These are phyloP conservation scores for Vinca major DNA, from an alignment of 305 asterid genomes.

Conservation along the genomic window DNA sequence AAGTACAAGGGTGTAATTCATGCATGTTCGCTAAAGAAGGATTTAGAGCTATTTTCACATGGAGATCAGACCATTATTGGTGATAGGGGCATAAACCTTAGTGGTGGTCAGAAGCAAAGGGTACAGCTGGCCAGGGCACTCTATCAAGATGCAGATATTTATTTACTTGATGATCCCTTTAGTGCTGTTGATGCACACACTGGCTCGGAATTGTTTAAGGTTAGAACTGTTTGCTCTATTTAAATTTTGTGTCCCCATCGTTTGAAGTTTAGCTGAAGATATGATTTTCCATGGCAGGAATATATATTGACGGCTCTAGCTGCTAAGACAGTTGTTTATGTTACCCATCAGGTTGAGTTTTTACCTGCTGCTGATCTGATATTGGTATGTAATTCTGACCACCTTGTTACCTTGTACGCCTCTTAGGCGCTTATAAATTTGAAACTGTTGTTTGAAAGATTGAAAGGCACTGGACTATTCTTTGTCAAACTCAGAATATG, in stretches of 20 bases:
- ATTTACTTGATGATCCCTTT: conserved; percentile 74
- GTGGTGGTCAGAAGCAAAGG: conserved; percentile 81
- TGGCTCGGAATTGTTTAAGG: conserved; percentile 83
- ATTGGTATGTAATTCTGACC: conserved; percentile 63
- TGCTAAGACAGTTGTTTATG: conserved; percentile 67
- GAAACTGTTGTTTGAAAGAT: not conserved
- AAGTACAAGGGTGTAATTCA: conserved; percentile 78
- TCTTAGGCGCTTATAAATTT: not conserved
- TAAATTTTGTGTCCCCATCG: conserved; percentile 4
- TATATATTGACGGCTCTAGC: conserved; percentile 77
- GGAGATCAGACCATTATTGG: conserved; percentile 79
- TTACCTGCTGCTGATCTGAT: conserved; percentile 87
- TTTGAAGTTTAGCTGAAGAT: conserved; percentile 22
- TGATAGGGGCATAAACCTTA: conserved; percentile 72
- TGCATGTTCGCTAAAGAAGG: conserved; percentile 69
- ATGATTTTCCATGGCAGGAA: conserved; percentile 52
- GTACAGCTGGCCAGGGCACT: conserved; percentile 78
- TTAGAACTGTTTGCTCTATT: conserved; percentile 15
- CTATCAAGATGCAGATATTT: conserved; percentile 70
- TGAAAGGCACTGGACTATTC: not conserved
- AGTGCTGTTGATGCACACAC: conserved; percentile 90
- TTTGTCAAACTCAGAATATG: not conserved
- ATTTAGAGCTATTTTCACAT: conserved; percentile 62
- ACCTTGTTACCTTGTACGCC: not conserved
- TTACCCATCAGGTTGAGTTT: conserved; percentile 94